These are phyloP conservation scores for Sanghuangporus sanghuang DNA, from an alignment of 1,284 basidiomycete genomes.

Conservation along the genomic window DNA sequence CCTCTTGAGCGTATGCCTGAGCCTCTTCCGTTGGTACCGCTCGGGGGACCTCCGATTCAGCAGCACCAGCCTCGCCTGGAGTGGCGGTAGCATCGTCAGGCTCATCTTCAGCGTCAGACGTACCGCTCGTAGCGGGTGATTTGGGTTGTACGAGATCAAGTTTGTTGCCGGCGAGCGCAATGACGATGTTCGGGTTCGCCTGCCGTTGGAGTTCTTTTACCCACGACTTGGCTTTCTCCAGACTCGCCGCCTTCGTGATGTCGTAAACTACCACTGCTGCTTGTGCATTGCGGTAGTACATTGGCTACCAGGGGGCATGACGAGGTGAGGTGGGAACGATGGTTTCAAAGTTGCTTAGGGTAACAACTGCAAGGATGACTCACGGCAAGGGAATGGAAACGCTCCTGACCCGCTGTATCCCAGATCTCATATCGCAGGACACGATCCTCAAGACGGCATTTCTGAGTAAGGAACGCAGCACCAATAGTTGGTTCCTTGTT, in stretches of 20 bases:
- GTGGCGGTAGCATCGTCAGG: conserved; percentile 84
- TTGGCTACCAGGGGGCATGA: conserved; percentile 50
- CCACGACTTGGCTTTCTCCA: conserved; percentile 99
- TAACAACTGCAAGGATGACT: conserved; percentile 27
- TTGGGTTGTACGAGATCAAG: conserved; percentile 83
- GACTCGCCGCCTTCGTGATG: conserved; percentile 87
- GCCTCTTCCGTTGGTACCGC: conserved; percentile 94
- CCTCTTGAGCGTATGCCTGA: conserved; percentile 92
- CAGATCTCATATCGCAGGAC: conserved; percentile 94
- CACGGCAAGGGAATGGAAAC: conserved; percentile 89
- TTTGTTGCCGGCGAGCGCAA: conserved; percentile 95
- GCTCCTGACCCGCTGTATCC: conserved; percentile 94
- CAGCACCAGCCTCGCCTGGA: conserved; percentile 67
- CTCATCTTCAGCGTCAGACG: conserved; percentile 65
- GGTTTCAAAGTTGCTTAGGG: background rate
- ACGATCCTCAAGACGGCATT: conserved; percentile 87
- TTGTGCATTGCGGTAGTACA: conserved; percentile 99
- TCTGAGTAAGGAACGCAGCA: conserved; percentile 89
- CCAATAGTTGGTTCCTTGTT: conserved; percentile 99
- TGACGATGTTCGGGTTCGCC: conserved; percentile 98
- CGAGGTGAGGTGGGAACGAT: conserved; percentile 3
- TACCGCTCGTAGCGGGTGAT: conserved; percentile 39
- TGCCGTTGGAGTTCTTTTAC: conserved; percentile 99
- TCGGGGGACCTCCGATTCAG: conserved; percentile 66
- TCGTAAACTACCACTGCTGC: conserved; percentile 99